Conservation (phyloP, 768 basidiomycete species). For the Lyophyllum decastes region DNA sequence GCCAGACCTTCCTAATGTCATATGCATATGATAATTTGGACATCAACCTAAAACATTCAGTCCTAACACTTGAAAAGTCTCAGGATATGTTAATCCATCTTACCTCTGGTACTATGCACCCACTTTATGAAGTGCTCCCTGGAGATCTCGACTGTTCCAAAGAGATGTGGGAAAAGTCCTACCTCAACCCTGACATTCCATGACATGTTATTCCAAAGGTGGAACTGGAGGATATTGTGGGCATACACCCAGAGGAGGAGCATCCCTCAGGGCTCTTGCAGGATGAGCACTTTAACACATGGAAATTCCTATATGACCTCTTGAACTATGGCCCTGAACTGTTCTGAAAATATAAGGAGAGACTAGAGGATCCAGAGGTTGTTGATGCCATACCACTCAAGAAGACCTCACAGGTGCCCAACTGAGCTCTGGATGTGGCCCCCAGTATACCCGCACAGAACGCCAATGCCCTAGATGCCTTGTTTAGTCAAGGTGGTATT, state of each 20-base stretch:
- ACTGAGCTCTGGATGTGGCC: conserved; percentile 21
- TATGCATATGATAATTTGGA: conserved; percentile 48
- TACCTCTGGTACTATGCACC: conserved; percentile 33
- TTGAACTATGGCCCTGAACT: conserved; percentile 10
- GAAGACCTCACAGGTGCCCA: conserved; percentile 21
- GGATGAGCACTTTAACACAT: conserved; percentile 24
- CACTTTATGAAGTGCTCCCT: conserved; percentile 21
- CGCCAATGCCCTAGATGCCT: conserved; percentile 16
- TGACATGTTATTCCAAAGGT: background rate
- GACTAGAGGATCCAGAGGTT: conserved; percentile 21
- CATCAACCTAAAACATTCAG: conserved; percentile 20
- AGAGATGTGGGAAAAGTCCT: conserved; percentile 32
- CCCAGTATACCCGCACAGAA: conserved; percentile 24
- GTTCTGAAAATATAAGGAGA: conserved; percentile 19
- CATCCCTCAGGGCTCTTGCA: conserved; percentile 19
- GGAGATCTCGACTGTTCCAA: conserved; percentile 32
- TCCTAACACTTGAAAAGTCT: conserved; percentile 30
- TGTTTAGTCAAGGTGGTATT: conserved; percentile 21
- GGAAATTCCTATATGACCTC: conserved; percentile 29
- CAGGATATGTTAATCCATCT: conserved; percentile 28
- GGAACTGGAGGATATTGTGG: background rate
- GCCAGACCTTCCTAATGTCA: conserved; percentile 20
- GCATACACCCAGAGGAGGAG: conserved; percentile 4
- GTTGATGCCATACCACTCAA: conserved; percentile 20
- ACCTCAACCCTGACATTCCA: conserved; percentile 19